Evolutionary conservation across 1,284 basidiomycete species (phyloP).

Genomic region (Trichosporon sp.): DNA sequence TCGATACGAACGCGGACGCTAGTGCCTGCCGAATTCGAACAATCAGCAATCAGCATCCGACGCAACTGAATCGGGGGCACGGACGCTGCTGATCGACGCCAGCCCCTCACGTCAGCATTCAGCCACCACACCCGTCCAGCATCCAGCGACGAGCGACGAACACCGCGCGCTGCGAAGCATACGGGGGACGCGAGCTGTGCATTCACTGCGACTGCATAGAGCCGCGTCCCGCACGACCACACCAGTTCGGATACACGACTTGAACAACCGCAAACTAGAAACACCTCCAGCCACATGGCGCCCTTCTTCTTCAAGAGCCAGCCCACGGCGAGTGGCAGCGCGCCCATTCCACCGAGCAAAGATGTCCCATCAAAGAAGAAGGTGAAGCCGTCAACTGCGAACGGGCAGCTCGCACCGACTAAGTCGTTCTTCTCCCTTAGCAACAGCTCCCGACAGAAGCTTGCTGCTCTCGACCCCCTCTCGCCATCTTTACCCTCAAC

Average conservation of each 20-base stretch:
- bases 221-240: conserved; percentile 5
- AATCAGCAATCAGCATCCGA: conserved; percentile 4
- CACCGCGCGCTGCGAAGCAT: background rate
- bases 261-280: background rate
- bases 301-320: conserved; percentile 18
- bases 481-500: background rate
- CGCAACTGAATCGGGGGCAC: conserved; percentile 1
- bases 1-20: background rate
- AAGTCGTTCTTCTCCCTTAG: conserved; percentile 14
- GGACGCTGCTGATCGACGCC: conserved; percentile 3
- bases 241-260: background rate
- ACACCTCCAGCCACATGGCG: background rate
- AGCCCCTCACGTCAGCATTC: conserved; percentile 3
- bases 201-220: conserved; percentile 2
- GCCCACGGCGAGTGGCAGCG: background rate
- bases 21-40: conserved; percentile 1
- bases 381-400: background rate
- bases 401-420: conserved; percentile 9
- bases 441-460: conserved; percentile 12
- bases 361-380: conserved; percentile 1
- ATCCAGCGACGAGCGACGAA: background rate
- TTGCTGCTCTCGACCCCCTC: background rate
- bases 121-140: background rate
- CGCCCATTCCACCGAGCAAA: background rate
- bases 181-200: conserved; percentile 6